Base-by-base conservation (phyloP, 352 stramenopile species). In the Globisporangium sylvaticum region DNA sequence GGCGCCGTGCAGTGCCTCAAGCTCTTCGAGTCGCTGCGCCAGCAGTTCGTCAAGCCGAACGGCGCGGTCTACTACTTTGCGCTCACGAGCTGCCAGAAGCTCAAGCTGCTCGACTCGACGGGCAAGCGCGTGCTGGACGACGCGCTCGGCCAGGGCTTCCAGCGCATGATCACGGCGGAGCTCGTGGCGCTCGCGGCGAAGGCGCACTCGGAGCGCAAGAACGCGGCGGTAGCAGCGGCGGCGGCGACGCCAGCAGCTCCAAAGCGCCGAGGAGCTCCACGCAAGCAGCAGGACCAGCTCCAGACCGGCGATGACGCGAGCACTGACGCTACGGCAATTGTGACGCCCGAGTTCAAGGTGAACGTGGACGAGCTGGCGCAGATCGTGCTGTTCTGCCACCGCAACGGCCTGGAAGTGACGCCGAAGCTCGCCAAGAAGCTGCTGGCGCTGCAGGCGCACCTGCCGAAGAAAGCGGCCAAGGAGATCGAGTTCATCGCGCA, bases 21-120 rank as follows among this genome's bases (percentile, higher is more conserved):
- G 68, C 68, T 95, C 57, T 95, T 94, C 44, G 83, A 94, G 72
- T 68, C 78, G 59, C 74, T 95, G 39, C 83, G 84, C 27, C 81
- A 83, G 34, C 78, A 88, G 31, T 92, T 92, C 63, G 75, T 95
- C 62, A 84, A 88, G 24, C 87, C 87, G 9, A 92, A 87, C 48
- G 87, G 85, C 27, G 73, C 83, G 61, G 78, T 89, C 25, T 95
- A 94, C 68, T 64, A 87, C 64, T 56, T 88, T n/a, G 87, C 84
- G 12, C 73, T 95, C 22, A 80, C 84, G 66, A 88, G 74, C 61
- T 93, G 82, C 60, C 39, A 81, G 31, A 69, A 69, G 24, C 76
- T 92, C 15, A 72, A 81, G 27, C 70, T 74, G 29, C 70, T 92
- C 4, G 80, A 90, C 9, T 71, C 75, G 1, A 69, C 74, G 9